Base-by-base conservation (phyloP, 1,139 yeast species). In the Yamadazyma spencermartinsiae region DNA sequence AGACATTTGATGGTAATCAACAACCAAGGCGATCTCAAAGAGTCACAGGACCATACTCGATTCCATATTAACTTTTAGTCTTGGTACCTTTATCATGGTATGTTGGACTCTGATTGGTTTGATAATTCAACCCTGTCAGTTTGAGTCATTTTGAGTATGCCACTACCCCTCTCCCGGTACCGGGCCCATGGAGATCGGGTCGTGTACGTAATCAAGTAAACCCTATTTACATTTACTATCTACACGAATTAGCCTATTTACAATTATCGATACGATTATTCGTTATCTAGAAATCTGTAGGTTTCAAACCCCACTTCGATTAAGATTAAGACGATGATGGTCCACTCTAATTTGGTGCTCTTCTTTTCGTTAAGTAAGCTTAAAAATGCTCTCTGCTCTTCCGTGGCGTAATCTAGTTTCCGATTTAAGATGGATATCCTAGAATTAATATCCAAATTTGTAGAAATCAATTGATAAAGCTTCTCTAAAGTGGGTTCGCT, bases 321-420 rank as follows among this genome's bases (percentile, higher is more conserved):
- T 73, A 86, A 74, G 44, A 89, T 89, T 48, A 89, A 70, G 33
- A 81, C 68, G 37, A 89, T 87, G 49, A 89, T 87, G 57, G 88
- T 83, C 95, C 95, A 86, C 57, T 89, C 97, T 32, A 89, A 65
- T 17, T 88, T 68, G 1, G 88, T 77, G 27, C 92, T 76, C 43
- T 84, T 86, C 51, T 82, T 80, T 50, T 88, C 96, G 44, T 80
- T 84, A 43, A 89, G 61, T 6, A 88, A 84, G 18, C 85, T 76
- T 45, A 88, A 72, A 33, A 89, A 66, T 1, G 90, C 90, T 17
- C 88, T 73, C 19, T 87, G 86, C 58, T 89, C 95, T 45, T 89
- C 96, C 1, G 95, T 83, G 1, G 95, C 90, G 59, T 89, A 89
- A 57, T 89, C 97, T 39, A 89, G 65, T 55, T 89, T 88, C 40